Evolutionary conservation across 495 filamentous ascomycete genomes (phyloP).

Genomic region (Cercophora sp.): DNA sequence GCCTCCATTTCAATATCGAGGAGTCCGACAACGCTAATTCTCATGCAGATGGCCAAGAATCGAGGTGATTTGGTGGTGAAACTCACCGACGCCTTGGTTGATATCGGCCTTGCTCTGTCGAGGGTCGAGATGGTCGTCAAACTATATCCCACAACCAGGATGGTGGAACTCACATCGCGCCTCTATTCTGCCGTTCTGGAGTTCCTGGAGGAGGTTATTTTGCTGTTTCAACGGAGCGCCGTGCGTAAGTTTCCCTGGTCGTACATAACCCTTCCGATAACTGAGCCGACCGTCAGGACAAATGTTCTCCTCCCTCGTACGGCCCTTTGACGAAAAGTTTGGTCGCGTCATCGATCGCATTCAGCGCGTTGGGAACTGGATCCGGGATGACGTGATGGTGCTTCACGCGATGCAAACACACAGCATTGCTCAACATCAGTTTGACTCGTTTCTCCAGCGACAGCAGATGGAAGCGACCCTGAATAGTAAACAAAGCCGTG

Average conservation of each 20-base stretch:
- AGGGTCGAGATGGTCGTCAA: slow-evolving; percentile 12
- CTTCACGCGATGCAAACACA: slow-evolving; percentile 7
- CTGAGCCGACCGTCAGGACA: too few relatives aligned
- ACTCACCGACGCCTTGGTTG: slow-evolving; percentile 17
- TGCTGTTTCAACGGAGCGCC: slow-evolving; percentile 2
- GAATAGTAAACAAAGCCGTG: too few relatives aligned
- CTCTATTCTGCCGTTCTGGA: slow-evolving; percentile 15
- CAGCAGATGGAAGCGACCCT: not conserved
- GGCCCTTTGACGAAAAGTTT: slow-evolving; percentile 13
- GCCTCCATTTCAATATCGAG: too few relatives aligned
- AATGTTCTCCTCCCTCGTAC: slow-evolving; percentile 4
- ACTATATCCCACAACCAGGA: slow-evolving; percentile 12
- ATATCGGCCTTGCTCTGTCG: slow-evolving; percentile 16
- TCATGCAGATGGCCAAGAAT: slow-evolving; percentile 17
- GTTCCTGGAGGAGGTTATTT: slow-evolving; percentile 15
- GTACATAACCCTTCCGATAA: too few relatives aligned
- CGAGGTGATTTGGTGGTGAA: slow-evolving; percentile 9
- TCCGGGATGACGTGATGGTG: slow-evolving; percentile 13
- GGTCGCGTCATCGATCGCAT: slow-evolving; percentile 13
- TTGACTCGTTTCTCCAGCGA: slow-evolving; percentile 7
- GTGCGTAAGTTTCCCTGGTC: too few relatives aligned
- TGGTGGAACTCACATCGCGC: slow-evolving; percentile 15
- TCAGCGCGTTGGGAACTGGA: slow-evolving; percentile 9
- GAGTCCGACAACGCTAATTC: too few relatives aligned
- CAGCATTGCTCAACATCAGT: slow-evolving; percentile 6